Conservation (phyloP, 1,284 basidiomycete species). For the Tilletia setariae region DNA sequence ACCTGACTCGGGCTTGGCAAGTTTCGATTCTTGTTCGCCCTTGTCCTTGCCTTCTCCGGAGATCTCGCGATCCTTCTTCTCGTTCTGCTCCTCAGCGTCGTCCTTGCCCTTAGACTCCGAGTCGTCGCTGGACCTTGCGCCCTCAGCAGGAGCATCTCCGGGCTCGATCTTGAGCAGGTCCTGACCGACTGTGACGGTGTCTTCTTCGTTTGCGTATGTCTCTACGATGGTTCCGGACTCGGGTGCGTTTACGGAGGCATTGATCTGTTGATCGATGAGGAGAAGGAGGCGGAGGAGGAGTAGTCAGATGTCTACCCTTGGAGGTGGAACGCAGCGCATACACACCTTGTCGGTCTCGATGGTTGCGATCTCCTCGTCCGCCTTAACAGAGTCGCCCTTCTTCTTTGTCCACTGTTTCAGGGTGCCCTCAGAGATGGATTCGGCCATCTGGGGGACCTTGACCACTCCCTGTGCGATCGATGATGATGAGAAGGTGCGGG, state of each 20-base stretch:
- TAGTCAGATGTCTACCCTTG: not conserved
- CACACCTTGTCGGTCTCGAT: constrained; percentile 97
- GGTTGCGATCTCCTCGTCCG: constrained; percentile 92
- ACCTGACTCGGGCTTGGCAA: constrained; percentile 52
- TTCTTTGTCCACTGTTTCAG: constrained; percentile 93
- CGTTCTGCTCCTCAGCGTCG: constrained; percentile 36
- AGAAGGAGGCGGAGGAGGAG: not conserved
- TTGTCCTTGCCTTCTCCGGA: constrained; percentile 58
- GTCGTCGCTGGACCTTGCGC: constrained; percentile 47
- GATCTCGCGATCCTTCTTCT: constrained; percentile 52
- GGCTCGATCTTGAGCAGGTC: constrained; percentile 89
- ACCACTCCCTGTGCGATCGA: constrained; percentile 59
- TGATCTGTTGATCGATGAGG: constrained; percentile 76
- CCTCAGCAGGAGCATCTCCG: constrained; percentile 64
- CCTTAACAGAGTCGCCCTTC: constrained; percentile 83
- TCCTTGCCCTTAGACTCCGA: constrained; percentile 57
- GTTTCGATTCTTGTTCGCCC: constrained; percentile 59
- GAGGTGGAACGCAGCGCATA: no score
- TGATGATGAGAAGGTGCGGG: constrained; percentile 22
- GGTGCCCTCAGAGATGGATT: constrained; percentile 97
- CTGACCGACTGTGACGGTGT: constrained; percentile 90
- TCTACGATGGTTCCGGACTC: constrained; percentile 82
- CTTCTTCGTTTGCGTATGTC: constrained; percentile 82
- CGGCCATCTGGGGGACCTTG: constrained; percentile 98
- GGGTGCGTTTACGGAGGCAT: constrained; percentile 93